Conservation (phyloP, 2,329 filamentous ascomycete species). For the Periconia sp. region DNA sequence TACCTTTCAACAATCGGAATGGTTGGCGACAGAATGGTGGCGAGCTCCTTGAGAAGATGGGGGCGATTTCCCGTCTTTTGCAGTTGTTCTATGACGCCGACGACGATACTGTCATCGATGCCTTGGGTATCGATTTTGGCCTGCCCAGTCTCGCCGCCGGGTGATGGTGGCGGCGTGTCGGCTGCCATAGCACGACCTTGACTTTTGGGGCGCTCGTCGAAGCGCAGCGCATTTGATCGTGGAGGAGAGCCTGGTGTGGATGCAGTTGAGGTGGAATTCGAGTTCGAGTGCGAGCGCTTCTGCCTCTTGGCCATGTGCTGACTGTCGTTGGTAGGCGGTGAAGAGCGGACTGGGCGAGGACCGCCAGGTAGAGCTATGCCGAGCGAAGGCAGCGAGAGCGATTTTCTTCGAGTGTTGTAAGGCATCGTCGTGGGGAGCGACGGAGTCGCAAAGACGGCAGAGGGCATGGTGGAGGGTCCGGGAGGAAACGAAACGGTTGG, state of each 20-base stretch:
- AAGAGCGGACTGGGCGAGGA: slow-evolving; percentile 58
- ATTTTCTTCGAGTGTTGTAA: slow-evolving; percentile 97
- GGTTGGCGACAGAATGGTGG: slow-evolving; percentile 72
- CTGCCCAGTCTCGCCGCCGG: slow-evolving; percentile 53
- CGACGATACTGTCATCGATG: slow-evolving; percentile 94
- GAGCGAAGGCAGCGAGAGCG: slow-evolving; percentile 85
- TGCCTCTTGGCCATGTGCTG: slow-evolving; percentile 61
- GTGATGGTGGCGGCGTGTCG: slow-evolving; percentile 80
- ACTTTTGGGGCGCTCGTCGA: slow-evolving; percentile 51
- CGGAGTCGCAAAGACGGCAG: slow-evolving; percentile 11
- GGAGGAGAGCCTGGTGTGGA: slow-evolving; percentile 48
- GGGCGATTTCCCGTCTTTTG: slow-evolving; percentile 89
- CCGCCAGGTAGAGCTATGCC: slow-evolving; percentile 76
- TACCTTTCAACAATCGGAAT: slow-evolving; percentile 91
- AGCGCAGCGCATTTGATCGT: slow-evolving; percentile 49
- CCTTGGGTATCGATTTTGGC: slow-evolving; percentile 73
- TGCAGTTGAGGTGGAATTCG: slow-evolving; percentile 44
- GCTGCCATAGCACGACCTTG: slow-evolving; percentile 51
- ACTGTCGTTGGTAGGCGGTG: slow-evolving; percentile 60
- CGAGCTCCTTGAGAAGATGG: slow-evolving; percentile 92
- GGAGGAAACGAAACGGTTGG: slow-evolving; percentile 24
- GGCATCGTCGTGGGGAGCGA: slow-evolving; percentile 63
- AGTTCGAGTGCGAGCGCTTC: slow-evolving; percentile 73
- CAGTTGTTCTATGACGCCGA: slow-evolving; percentile 83
- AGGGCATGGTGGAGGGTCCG: slow-evolving; percentile 5